A percentile compares a stretch with the other conserved stretches of the same genome.
phyloP scores from a whole-genome alignment of 768 basidiomycete genomes.

The Agaricus blazei region DNA sequence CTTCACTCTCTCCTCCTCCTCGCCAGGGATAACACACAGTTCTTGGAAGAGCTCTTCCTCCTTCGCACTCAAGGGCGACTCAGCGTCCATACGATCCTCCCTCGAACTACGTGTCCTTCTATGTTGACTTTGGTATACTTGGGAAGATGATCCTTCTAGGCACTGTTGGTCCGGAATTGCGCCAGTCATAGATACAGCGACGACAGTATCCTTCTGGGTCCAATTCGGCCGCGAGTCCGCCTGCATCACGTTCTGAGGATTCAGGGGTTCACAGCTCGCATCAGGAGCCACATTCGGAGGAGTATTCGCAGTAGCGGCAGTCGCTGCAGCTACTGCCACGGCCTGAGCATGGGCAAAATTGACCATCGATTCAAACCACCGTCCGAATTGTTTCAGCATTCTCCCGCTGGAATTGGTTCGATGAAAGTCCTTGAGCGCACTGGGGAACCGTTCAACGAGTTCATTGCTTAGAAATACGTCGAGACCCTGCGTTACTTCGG shows the following conservation, averaged over 20 bases:
- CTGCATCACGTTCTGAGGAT: slow-evolving; percentile 17
- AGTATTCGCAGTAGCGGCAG: slow-evolving; percentile 14
- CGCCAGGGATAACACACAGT: slow-evolving; percentile 50
- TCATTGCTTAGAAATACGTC: slow-evolving; percentile 56
- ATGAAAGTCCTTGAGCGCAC: slow-evolving; percentile 55
- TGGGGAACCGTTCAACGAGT: slow-evolving; percentile 59
- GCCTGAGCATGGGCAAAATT: slow-evolving; percentile 27
- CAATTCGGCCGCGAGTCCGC: slow-evolving; percentile 12
- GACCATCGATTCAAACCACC: slow-evolving; percentile 51
- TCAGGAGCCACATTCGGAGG: slow-evolving; percentile 8
- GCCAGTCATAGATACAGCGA: slow-evolving; percentile 5
- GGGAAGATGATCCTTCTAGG: background rate
- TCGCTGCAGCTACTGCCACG: background rate
- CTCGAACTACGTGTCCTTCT: slow-evolving; percentile 7
- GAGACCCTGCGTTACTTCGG: slow-evolving; percentile 29
- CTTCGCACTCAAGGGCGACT: slow-evolving; percentile 57
- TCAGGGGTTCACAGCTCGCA: slow-evolving; percentile 6
- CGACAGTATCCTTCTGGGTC: slow-evolving; percentile 11
- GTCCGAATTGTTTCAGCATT: slow-evolving; percentile 56
- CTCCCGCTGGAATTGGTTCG: slow-evolving; percentile 41
- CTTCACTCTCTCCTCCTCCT: slow-evolving; percentile 13
- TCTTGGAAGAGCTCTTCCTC: slow-evolving; percentile 70
- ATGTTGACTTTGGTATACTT: background rate
- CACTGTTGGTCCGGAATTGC: slow-evolving; percentile 7
- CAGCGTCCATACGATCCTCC: slow-evolving; percentile 20